These are phyloP conservation scores for Porcisia deanei DNA, from an alignment of 208 protist genomes.

Conservation along the genomic window DNA sequence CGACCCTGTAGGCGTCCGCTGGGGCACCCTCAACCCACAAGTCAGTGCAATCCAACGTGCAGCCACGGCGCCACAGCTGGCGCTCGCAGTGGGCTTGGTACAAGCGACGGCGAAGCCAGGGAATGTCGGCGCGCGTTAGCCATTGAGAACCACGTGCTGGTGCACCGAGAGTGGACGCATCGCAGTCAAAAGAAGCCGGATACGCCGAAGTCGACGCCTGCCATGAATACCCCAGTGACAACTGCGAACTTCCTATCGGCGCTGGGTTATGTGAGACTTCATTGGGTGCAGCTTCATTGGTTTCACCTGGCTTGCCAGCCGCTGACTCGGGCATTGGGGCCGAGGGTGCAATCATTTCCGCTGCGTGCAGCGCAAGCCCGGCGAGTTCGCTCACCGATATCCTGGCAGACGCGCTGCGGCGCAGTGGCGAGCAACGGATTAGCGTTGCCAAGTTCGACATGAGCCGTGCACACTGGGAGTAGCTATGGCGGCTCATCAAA, in stretches of 20 bases:
- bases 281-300: background rate
- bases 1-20: conserved; percentile 33
- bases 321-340: conserved; percentile 24
- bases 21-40: conserved; percentile 71
- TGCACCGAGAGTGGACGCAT: background rate
- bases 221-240: conserved; percentile 46
- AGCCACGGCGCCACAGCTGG: conserved; percentile 53
- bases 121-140: conserved; percentile 64
- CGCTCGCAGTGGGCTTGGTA: conserved; percentile 86
- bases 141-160: conserved; percentile 18
- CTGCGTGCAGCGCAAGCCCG: conserved; percentile 63
- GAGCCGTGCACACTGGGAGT: conserved; percentile 72
- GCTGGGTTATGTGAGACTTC: conserved; percentile 1
- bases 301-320: conserved; percentile 1
- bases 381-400: conserved; percentile 62
- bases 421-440: conserved; percentile 71
- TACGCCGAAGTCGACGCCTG: conserved; percentile 23
- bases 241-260: conserved; percentile 24
- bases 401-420: conserved; percentile 27
- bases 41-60: conserved; percentile 73
- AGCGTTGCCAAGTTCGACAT: conserved; percentile 70
- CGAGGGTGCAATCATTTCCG: conserved; percentile 56
- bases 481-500: conserved; percentile 75
- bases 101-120: conserved; percentile 67
- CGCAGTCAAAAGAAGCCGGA: background rate